A percentile compares a stretch with the other conserved stretches of the same genome.
These are phyloP conservation scores for Citrullus mucosospermus DNA, from an alignment of 306 rosid genomes.

Conservation along the genomic window DNA sequence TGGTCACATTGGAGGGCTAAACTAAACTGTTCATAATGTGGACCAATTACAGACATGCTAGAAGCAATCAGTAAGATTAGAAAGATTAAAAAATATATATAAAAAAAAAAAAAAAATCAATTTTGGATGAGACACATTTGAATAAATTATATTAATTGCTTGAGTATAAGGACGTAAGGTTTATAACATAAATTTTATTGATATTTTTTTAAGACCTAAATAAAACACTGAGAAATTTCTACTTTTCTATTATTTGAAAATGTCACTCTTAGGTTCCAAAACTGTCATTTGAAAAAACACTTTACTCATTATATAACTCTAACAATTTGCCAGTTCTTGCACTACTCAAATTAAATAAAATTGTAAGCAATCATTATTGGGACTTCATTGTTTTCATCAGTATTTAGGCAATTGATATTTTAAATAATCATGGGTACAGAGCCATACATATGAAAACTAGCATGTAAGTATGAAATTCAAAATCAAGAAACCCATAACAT, in stretches of 20 bases:
- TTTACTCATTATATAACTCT: too few relatives aligned
- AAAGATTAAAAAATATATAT: neutral
- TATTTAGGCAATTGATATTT: neutral
- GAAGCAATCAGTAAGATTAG: neutral
- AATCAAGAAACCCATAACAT: neutral
- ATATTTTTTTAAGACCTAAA: neutral
- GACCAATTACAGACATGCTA: neutral
- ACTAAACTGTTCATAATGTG: neutral
- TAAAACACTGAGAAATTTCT: neutral
- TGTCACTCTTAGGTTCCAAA: neutral
- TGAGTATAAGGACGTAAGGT: neutral
- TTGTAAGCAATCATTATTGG: neutral
- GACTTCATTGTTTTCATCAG: neutral
- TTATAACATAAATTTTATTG: too few relatives aligned
- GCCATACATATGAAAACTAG: neutral
- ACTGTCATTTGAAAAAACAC: too few relatives aligned
- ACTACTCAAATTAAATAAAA: too few relatives aligned
- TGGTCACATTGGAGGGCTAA: neutral
- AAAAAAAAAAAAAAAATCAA: too few relatives aligned
- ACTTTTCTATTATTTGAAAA: neutral
- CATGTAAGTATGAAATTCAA: neutral
- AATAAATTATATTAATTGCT: neutral
- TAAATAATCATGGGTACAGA: neutral
- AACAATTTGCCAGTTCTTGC: too few relatives aligned
- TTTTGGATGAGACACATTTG: neutral